phyloP scores from a whole-genome alignment of 2,329 filamentous ascomycete species.

The Dactylellina leptospora region DNA sequence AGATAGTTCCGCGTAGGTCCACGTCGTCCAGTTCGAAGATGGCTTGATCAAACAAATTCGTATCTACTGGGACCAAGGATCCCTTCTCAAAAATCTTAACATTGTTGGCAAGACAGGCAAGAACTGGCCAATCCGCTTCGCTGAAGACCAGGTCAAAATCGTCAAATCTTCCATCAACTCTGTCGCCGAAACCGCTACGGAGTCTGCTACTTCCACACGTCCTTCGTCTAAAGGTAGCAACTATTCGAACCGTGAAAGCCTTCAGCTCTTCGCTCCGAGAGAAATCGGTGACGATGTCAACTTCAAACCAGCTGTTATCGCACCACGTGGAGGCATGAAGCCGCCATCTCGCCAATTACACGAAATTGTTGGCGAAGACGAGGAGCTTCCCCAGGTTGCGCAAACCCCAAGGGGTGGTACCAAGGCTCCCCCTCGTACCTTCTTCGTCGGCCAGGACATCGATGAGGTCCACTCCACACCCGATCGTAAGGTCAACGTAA shows the following conservation, averaged over 20 bases:
- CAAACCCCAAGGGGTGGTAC: constrained; percentile 55
- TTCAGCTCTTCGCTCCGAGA: constrained; percentile 77
- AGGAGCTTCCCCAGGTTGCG: constrained; percentile 55
- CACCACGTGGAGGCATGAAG: constrained; percentile 67
- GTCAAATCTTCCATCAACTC: constrained; percentile 71
- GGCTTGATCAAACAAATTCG: constrained; percentile 87
- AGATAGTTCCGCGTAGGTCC: constrained; percentile 67
- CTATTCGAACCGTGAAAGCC: constrained; percentile 74
- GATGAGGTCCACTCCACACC: constrained; percentile 56
- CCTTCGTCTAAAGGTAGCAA: constrained; percentile 57
- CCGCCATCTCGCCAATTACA: constrained; percentile 72
- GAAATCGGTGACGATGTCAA: constrained; percentile 64
- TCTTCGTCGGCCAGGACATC: constrained; percentile 61
- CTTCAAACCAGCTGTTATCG: constrained; percentile 59
- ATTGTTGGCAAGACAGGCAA: constrained; percentile 88
- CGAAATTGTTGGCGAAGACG: constrained; percentile 72
- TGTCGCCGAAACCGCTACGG: constrained; percentile 58
- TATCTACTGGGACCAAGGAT: constrained; percentile 93
- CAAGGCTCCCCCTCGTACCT: constrained; percentile 65
- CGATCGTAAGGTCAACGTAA: constrained; percentile 67
- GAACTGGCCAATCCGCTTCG: constrained; percentile 94
- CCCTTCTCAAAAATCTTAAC: constrained; percentile 89
- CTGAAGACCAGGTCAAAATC: constrained; percentile 80
- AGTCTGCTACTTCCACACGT: constrained; percentile 40
- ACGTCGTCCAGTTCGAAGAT: constrained; percentile 86